phyloP scores from a whole-genome alignment of 1,284 basidiomycete species.

The Ceratobasidium sp. region DNA sequence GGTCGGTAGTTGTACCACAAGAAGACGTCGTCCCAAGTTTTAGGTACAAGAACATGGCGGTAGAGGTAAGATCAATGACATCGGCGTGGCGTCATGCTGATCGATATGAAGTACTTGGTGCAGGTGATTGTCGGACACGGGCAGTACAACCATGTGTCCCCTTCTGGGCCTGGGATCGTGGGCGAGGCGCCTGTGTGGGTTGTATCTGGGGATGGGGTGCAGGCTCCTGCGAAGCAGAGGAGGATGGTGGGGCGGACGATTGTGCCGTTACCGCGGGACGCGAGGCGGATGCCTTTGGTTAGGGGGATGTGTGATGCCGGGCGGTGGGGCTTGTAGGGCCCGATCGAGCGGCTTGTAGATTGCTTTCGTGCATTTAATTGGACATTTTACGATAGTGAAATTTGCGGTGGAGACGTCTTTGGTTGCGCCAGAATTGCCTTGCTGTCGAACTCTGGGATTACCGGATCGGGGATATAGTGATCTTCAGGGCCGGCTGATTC shows the following conservation, averaged over 20 bases:
- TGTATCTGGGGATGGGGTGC: background rate
- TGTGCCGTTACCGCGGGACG: background rate
- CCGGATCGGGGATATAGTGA: background rate
- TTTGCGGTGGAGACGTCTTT: too few species aligned
- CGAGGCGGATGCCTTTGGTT: conserved; percentile 1
- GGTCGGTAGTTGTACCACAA: conserved; percentile 5
- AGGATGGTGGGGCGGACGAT: conserved; percentile 20
- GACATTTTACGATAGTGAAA: too few species aligned
- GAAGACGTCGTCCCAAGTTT: conserved; percentile 4
- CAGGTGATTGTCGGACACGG: conserved; percentile 12
- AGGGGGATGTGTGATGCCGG: background rate
- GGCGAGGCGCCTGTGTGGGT: conserved; percentile 26
- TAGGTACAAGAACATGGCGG: conserved; percentile 34
- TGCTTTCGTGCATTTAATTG: background rate
- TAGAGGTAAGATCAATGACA: conserved; percentile 1
- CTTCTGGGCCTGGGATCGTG: conserved; percentile 24
- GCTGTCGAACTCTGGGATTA: too few species aligned
- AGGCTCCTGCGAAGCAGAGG: background rate
- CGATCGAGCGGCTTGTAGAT: background rate
- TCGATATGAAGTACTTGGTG: background rate
- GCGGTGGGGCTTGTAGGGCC: background rate
- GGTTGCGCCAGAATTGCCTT: too few species aligned
- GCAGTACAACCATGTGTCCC: conserved; percentile 21
- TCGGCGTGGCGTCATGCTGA: background rate
- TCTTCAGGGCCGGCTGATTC: background rate